Conservation (phyloP, 306 rosid species). For the Ormosia emarginata region DNA sequence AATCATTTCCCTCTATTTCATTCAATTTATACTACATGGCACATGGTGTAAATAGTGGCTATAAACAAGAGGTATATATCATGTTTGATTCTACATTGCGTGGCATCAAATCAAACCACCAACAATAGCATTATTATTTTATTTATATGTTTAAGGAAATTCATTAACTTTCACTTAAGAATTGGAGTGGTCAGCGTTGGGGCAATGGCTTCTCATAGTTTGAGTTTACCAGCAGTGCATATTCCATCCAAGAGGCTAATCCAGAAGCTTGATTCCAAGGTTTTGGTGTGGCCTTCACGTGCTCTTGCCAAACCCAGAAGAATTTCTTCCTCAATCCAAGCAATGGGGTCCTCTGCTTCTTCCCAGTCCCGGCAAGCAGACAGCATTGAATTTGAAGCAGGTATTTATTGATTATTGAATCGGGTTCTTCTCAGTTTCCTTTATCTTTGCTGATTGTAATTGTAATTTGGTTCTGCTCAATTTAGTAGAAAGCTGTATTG, state of each 20-base stretch:
- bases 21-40: too few species aligned
- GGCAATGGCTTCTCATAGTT: constrained; percentile 48
- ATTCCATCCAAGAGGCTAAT: constrained; percentile 26
- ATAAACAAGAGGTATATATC: too few species aligned
- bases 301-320: constrained; percentile 30
- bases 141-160: neutral
- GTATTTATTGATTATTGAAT: constrained; percentile 27
- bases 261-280: constrained; percentile 37
- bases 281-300: constrained; percentile 26
- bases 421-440: neutral
- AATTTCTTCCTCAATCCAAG: constrained; percentile 39
- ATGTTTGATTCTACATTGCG: neutral
- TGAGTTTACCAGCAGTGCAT: constrained; percentile 39
- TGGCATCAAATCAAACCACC: neutral
- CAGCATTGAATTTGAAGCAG: constrained; percentile 42
- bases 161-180: neutral
- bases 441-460: neutral
- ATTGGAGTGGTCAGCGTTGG: neutral
- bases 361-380: constrained; percentile 61
- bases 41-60: too few species aligned
- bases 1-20: neutral
- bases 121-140: neutral
- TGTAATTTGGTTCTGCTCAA: neutral
- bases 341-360: constrained; percentile 87
- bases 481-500: neutral